Conservation (phyloP, 768 basidiomycete genomes). For the Xerocomellus amylosporus region DNA sequence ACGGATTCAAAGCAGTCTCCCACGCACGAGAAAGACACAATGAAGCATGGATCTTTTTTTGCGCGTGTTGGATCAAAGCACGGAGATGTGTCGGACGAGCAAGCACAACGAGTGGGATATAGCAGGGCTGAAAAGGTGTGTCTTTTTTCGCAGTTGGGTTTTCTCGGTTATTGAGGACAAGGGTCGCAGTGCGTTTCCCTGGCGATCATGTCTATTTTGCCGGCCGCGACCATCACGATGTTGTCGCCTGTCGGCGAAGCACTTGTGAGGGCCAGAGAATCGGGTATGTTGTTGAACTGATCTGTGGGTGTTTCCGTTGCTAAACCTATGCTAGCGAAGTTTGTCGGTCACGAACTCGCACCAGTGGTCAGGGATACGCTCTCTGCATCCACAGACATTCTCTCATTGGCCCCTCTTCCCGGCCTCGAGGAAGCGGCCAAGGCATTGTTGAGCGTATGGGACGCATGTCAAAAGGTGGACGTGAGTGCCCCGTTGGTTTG, state of each 20-base stretch:
- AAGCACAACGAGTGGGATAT: slow-evolving; percentile 22
- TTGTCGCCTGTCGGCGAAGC: slow-evolving; percentile 26
- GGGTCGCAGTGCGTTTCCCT: slow-evolving; percentile 23
- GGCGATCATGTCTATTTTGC: slow-evolving; percentile 29
- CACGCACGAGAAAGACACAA: slow-evolving; percentile 21
- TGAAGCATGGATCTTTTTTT: slow-evolving; percentile 29
- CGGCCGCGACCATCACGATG: slow-evolving; percentile 13
- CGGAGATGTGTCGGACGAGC: not conserved
- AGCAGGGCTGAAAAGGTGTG: slow-evolving; percentile 28
- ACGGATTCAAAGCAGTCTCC: not conserved
- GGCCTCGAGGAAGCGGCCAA: slow-evolving; percentile 52
- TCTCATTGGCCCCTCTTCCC: slow-evolving; percentile 53
- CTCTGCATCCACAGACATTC: slow-evolving; percentile 33
- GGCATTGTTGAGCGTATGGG: slow-evolving; percentile 62
- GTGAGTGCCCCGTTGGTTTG: slow-evolving; percentile 37
- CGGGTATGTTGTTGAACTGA: slow-evolving; percentile 7
- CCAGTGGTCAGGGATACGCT: slow-evolving; percentile 39
- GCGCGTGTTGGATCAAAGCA: slow-evolving; percentile 25
- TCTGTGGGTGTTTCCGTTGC: not conserved
- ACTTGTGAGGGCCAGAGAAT: slow-evolving; percentile 21
- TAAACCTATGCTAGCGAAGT: slow-evolving; percentile 23
- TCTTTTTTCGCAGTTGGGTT: not conserved
- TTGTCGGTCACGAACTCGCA: slow-evolving; percentile 33
- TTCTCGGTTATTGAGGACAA: not conserved
- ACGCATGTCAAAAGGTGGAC: slow-evolving; percentile 55